phyloP scores from a whole-genome alignment of 2,329 filamentous ascomycete species.

The Fusarium camptoceras region DNA sequence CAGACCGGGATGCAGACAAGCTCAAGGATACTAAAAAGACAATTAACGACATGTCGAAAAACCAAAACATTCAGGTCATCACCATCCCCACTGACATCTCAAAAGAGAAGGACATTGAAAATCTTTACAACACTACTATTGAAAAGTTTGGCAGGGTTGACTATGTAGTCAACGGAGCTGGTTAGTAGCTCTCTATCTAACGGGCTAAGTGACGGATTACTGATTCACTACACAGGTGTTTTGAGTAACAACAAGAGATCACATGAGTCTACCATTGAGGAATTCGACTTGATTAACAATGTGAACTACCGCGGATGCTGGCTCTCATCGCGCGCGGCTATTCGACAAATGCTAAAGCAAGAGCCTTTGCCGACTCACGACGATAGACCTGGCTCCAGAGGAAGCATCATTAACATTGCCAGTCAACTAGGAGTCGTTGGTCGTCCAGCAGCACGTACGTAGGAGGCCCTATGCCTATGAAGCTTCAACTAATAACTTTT shows the following conservation, averaged over 20 bases:
- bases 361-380: conserved; percentile 55
- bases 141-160: conserved; percentile 1
- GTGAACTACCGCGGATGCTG: conserved; percentile 67
- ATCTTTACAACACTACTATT: neutral
- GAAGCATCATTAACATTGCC: conserved; percentile 64
- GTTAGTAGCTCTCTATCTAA: neutral
- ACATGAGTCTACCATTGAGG: conserved; percentile 3
- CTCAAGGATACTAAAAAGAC: neutral
- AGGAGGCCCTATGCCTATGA: fast-evolving
- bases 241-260: conserved; percentile 22
- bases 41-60: neutral
- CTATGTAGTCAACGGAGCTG: conserved; percentile 22
- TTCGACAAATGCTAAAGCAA: conserved; percentile 60
- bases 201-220: neutral
- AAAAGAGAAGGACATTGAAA: conserved; percentile 6
- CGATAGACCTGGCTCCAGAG: conserved; percentile 43
- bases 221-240: neutral
- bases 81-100: conserved; percentile 18
- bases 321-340: conserved; percentile 59
- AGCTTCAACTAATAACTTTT: neutral
- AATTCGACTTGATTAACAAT: conserved; percentile 64
- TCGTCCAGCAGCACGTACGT: conserved; percentile 53
- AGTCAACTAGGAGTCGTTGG: conserved; percentile 65
- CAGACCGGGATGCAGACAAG: conserved; percentile 2
- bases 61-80: neutral